phyloP scores from a whole-genome alignment of 2,329 filamentous ascomycete species.

The Trichoderma sp. region DNA sequence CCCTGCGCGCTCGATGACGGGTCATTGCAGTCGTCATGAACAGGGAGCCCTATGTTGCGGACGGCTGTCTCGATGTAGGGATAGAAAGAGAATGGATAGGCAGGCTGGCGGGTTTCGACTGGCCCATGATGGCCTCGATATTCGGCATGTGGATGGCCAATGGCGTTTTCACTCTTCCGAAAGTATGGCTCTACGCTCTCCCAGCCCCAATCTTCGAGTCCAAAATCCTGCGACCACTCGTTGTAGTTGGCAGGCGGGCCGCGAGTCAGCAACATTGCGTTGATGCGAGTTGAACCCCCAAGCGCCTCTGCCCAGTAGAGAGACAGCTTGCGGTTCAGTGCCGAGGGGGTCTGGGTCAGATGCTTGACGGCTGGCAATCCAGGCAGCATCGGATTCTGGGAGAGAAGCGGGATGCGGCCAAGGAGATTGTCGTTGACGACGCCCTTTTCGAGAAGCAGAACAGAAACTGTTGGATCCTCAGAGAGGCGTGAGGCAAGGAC shows the following conservation, averaged over 20 bases:
- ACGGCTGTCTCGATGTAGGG: not conserved
- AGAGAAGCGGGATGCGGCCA: not conserved
- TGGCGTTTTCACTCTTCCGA: not conserved
- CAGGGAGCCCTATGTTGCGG: not conserved
- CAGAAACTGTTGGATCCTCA: not conserved
- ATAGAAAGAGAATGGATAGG: not conserved
- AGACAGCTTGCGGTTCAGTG: not conserved
- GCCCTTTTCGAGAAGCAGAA: not conserved
- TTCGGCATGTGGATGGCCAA: not conserved
- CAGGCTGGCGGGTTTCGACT: not conserved
- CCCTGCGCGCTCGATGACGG: not conserved
- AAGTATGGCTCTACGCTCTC: not conserved
- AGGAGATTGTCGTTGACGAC: not conserved
- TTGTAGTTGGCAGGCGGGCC: not conserved
- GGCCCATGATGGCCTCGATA: not conserved
- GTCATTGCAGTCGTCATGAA: not conserved
- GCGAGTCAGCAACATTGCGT: not conserved
- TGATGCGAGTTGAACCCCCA: not conserved
- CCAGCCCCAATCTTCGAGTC: not conserved
- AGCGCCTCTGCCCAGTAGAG: not conserved
- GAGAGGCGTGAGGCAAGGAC: not conserved
- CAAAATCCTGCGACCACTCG: not conserved
- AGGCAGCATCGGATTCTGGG: not conserved
- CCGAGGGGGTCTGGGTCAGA: not conserved
- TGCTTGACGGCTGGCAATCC: not conserved